These are phyloP conservation scores for Fusarium coffeatum DNA, from an alignment of 2,329 filamentous ascomycete species.

Conservation along the genomic window DNA sequence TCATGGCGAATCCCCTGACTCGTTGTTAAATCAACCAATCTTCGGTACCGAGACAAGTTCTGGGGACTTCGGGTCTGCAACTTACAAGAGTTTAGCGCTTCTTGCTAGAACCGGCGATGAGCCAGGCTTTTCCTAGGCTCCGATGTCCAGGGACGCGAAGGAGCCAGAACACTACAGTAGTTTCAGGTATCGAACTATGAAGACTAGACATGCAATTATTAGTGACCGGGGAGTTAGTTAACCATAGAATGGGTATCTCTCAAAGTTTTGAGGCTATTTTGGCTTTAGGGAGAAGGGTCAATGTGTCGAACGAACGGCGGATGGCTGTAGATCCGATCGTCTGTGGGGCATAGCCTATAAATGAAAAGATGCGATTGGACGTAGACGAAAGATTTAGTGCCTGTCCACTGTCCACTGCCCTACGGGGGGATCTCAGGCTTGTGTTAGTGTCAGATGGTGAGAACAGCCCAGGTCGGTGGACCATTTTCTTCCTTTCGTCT, in stretches of 20 bases:
- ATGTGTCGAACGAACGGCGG: not conserved
- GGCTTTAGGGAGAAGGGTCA: slow-evolving; percentile 3
- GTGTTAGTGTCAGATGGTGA: not conserved
- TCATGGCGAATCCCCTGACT: slow-evolving; percentile 26
- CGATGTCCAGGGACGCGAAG: slow-evolving; percentile 8
- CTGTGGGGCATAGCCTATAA: slow-evolving; percentile 6
- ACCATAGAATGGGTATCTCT: slow-evolving; percentile 9
- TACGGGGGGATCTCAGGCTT: not conserved
- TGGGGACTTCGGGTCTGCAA: slow-evolving; percentile 21
- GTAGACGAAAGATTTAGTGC: not conserved
- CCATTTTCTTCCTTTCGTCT: not conserved
- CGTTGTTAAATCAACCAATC: slow-evolving; percentile 15
- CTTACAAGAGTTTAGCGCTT: slow-evolving; percentile 34
- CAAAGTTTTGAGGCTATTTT: slow-evolving; percentile 24
- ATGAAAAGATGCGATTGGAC: slow-evolving; percentile 24
- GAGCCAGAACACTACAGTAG: slow-evolving; percentile 11
- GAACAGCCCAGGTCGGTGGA: not conserved
- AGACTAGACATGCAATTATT: not conserved
- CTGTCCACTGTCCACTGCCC: slow-evolving; percentile 11
- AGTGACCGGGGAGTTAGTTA: not conserved
- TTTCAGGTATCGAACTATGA: slow-evolving; percentile 33
- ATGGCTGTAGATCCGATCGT: slow-evolving; percentile 12
- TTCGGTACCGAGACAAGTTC: slow-evolving; percentile 14
- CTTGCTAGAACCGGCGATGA: slow-evolving; percentile 10
- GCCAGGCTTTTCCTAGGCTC: slow-evolving; percentile 23